Evolutionary conservation across 1,139 yeast species (phyloP), one percentile per base, ranked within the genome.

Genomic region (Blastobotrys malaysiensis): DNA sequence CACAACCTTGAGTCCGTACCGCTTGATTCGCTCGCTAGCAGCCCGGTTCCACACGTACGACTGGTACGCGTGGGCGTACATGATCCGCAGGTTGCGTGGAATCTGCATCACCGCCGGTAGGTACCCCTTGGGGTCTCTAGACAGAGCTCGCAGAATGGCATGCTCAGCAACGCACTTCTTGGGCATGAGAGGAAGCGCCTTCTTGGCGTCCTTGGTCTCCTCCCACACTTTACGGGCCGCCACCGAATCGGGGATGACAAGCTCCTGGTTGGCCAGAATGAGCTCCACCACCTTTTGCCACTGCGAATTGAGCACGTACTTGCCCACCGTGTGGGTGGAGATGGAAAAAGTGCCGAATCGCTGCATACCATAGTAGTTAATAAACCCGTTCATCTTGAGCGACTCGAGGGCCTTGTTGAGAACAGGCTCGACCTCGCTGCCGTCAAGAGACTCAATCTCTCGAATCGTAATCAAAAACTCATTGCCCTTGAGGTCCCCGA

Each of bases 51-150:
- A 95, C 46, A 95, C 80, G 65, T 85, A 93, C 59, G 97, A 89
- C 72, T 95, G 99, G 68, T 95, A 95, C 1, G 99, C 96, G 72
- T 95, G 99, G 1, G 86, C 96, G 67, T 95, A 95, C 95, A 95
- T 93, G 59, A 90, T 82, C 66, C 97, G 78, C 67, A 95, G 76
- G 67, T 91, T 91, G 69, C 97, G 81, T 46, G 99, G 99, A 61
- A 95, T 87, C 56, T 91, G 81, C 86, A 87, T 84, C 51, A 95
- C 79, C n/a, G 95, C 93, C 61, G 81, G 82, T 64, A 88, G 82
- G 67, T 85, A 86, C 50, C 77, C 73, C 20, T 70, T 78, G 13
- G 75, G 76, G 44, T 73, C 73, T 58, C 76, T 77, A 31, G 60
- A 59, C 53, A 95, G 76, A 9, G 81, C 78, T 56, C 79, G 77